Conservation (phyloP, 2,329 filamentous ascomycete species). For the Nemania sp. region DNA sequence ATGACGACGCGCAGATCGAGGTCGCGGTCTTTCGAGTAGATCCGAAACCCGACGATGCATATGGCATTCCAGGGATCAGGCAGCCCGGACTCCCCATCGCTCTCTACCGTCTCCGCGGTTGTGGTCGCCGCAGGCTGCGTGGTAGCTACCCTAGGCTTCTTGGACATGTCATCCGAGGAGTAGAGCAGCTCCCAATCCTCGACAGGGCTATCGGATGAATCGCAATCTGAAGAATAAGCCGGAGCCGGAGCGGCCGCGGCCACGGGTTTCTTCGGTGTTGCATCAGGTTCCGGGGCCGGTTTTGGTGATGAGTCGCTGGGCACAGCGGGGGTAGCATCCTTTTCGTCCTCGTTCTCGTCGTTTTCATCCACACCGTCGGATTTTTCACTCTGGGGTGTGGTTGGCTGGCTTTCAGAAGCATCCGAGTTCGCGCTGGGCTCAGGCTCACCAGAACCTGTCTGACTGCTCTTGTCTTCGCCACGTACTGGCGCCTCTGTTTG, state of each 20-base stretch:
- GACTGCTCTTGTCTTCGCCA: constrained; percentile 36
- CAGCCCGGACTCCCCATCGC: constrained; percentile 47
- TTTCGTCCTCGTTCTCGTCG: constrained; percentile 12
- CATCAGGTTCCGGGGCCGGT: neutral
- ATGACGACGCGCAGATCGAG: constrained; percentile 60
- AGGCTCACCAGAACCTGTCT: constrained; percentile 30
- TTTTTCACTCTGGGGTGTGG: constrained; percentile 17
- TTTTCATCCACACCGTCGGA: constrained; percentile 12
- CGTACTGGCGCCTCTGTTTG: constrained; percentile 38
- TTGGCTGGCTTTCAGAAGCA: constrained; percentile 10
- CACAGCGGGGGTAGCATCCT: constrained; percentile 9
- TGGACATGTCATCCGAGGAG: constrained; percentile 61
- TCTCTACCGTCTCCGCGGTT: constrained; percentile 40
- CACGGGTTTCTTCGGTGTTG: constrained; percentile 8
- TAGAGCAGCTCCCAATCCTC: constrained; percentile 64
- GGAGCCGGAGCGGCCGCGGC: constrained; percentile 23
- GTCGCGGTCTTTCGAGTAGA: constrained; percentile 52
- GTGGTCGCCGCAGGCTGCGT: constrained; percentile 27
- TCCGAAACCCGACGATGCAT: constrained; percentile 47
- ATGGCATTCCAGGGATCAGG: constrained; percentile 49
- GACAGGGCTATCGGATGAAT: constrained; percentile 64
- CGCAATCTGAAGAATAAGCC: constrained; percentile 52
- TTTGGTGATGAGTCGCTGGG: constrained; percentile 6
- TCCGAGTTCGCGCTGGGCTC: constrained; percentile 26
- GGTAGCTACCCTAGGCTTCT: constrained; percentile 51